Evolutionary conservation across 2,329 filamentous ascomycete species (phyloP).

Genomic region (Colletotrichum acutatum): DNA sequence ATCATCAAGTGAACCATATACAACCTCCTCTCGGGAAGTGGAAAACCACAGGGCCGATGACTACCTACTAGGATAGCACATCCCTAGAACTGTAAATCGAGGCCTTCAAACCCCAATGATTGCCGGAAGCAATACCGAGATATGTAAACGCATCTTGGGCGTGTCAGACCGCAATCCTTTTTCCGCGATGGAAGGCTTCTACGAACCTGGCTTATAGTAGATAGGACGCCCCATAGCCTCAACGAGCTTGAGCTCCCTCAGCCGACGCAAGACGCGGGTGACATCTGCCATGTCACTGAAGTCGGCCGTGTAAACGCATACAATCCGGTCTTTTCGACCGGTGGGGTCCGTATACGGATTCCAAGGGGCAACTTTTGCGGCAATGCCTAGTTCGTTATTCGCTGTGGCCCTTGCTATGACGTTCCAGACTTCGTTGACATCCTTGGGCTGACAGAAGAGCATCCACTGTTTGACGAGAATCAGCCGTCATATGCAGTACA

Average conservation of each 20-base stretch:
- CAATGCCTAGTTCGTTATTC: conserved; percentile 75
- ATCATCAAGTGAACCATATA: not conserved
- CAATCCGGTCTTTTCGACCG: conserved; percentile 62
- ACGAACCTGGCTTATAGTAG: conserved; percentile 82
- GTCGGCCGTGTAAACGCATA: conserved; percentile 83
- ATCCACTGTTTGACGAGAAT: conserved; percentile 69
- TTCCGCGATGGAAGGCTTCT: not conserved
- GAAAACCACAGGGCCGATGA: not conserved
- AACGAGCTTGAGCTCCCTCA: conserved; percentile 73
- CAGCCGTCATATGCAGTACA: not conserved
- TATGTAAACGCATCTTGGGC: conserved; percentile 73
- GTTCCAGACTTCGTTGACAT: conserved; percentile 74
- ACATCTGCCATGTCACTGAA: conserved; percentile 78
- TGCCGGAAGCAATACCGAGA: conserved; percentile 69
- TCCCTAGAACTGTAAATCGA: conserved; percentile 65
- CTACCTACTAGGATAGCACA: conserved; percentile 40
- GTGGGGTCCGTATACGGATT: conserved; percentile 48
- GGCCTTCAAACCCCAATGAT: conserved; percentile 71
- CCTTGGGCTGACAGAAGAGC: conserved; percentile 68
- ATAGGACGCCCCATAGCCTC: conserved; percentile 60
- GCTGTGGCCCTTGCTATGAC: conserved; percentile 74
- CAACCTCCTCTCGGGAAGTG: not conserved
- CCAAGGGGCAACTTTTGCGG: conserved; percentile 77
- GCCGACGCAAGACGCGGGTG: conserved; percentile 69
- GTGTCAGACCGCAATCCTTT: conserved; percentile 15